Base-by-base conservation (phyloP, 2,329 filamentous ascomycete genomes). In the Thielaviopsis populi region DNA sequence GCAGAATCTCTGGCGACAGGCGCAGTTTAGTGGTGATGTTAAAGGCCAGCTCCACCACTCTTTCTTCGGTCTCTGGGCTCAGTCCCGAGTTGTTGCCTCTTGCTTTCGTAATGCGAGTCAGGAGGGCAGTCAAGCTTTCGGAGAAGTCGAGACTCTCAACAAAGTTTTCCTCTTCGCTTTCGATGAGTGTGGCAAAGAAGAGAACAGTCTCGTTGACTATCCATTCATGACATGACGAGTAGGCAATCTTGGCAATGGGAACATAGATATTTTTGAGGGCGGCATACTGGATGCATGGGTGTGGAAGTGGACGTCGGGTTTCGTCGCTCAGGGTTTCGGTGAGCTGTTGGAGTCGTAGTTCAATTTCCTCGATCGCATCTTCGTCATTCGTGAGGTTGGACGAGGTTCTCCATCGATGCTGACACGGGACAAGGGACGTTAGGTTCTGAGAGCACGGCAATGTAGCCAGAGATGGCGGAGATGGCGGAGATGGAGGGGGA, bases 1-100 rank as follows among this genome's bases (percentile, higher is more conserved):
- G 83, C 58, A 99, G 76, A 63, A 97, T 92, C 65, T 86, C 82
- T 3, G 94, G 91, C 69, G 95, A 87, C 67, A 96, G 78, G 56
- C 94, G 82, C 69, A 99, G 96, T 79, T 97, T 97, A 68, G 94
- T 95, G 22, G 94, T 90, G 68, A 99, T 91, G 67, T 92, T 95
- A 76, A 99, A 99, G 54, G 95, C 82, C 64, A 99, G 77, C 76
- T 99, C 92, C 61, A 97, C 89, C 59, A 97, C 85, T 66, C 91
- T 85, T 10, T 87, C 87, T 73, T 97, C 91, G 11, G 89, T 91
- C 65, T 96, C 89, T 62, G 85, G 80, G 43, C 87, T 84, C 3
- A 91, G 77, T n/a, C 84, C 80, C 67, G 89, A 83, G 70, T 83
- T 86, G 69, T 88, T 88, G 33, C 58, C 41, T 53, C 67, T 61